These are phyloP conservation scores for Euphorbia celastroides DNA, from an alignment of 441 rosid species.

Conservation along the genomic window DNA sequence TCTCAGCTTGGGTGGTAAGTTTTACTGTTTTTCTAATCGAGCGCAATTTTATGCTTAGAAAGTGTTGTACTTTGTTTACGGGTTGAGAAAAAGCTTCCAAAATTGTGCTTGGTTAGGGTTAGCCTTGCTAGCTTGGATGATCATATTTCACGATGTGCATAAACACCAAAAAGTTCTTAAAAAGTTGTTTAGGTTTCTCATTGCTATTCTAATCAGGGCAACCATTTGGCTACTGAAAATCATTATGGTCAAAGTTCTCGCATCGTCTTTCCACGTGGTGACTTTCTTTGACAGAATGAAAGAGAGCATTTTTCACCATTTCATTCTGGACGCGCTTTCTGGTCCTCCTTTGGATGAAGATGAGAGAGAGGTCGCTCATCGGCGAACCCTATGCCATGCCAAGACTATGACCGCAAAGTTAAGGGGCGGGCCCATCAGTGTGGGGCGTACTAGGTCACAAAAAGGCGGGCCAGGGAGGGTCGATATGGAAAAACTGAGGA, in stretches of 20 bases:
- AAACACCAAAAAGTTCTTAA: constrained; percentile 26
- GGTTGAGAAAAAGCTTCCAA: constrained; percentile 40
- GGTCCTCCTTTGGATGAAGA: constrained; percentile 36
- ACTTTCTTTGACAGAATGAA: constrained; percentile 46
- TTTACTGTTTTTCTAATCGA: constrained; percentile 39
- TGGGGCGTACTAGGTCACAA: constrained; percentile 22
- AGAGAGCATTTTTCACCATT: constrained; percentile 37
- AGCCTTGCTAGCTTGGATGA: constrained; percentile 41
- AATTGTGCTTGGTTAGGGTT: constrained; percentile 42
- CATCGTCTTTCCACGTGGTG: constrained; percentile 36
- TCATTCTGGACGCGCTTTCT: constrained; percentile 33
- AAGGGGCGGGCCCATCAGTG: constrained; percentile 6
- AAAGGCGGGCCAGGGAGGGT: constrained; percentile 30
- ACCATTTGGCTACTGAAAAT: constrained; percentile 40
- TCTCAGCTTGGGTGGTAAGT: constrained; percentile 42
- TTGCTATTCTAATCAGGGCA: constrained; percentile 33
- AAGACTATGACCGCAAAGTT: constrained; percentile 24
- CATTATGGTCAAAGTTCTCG: constrained; percentile 33
- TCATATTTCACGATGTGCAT: constrained; percentile 35
- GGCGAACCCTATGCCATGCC: not conserved
- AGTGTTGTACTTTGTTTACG: constrained; percentile 48
- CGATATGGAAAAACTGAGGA: constrained; percentile 40
- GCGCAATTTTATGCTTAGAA: constrained; percentile 44
- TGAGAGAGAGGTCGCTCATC: constrained; percentile 11
- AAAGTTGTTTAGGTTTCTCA: constrained; percentile 31